These are phyloP conservation scores for Penicillium desertorum DNA, from an alignment of 495 filamentous ascomycete genomes.

Conservation along the genomic window DNA sequence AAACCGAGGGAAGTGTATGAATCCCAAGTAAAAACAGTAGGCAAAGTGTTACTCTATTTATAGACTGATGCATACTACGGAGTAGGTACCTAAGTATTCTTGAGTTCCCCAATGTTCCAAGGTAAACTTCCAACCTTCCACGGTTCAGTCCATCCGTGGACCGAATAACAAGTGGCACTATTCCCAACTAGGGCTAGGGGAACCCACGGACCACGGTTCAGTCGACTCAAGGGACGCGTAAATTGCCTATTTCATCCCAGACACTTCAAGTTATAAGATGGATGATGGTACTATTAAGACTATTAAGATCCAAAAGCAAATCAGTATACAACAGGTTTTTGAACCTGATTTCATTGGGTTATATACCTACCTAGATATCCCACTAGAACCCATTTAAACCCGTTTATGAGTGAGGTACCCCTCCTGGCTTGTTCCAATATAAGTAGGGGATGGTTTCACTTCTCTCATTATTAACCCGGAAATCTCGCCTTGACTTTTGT, in stretches of 20 bases:
- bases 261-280: too few relatives aligned
- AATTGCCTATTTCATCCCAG: too few relatives aligned
- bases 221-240: background rate
- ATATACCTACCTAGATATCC: background rate
- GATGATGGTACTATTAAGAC: too few relatives aligned
- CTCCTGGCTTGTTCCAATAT: constrained; percentile 2
- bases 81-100: too few relatives aligned
- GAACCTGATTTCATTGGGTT: background rate
- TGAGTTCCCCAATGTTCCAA: too few relatives aligned
- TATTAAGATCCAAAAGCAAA: background rate
- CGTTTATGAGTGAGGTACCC: background rate
- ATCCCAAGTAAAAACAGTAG: too few relatives aligned
- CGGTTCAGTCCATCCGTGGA: background rate
- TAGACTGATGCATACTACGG: too few relatives aligned
- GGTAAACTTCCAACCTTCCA: too few relatives aligned
- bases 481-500: too few relatives aligned
- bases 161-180: background rate
- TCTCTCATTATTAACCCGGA: background rate
- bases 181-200: background rate
- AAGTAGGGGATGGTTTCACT: constrained; percentile 1
- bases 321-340: too few relatives aligned
- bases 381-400: background rate
- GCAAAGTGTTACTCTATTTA: too few relatives aligned
- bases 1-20: too few relatives aligned
- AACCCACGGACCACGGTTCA: background rate